Base-by-base conservation (phyloP, 495 filamentous ascomycete species). In the Hyaloscypha variabilis region DNA sequence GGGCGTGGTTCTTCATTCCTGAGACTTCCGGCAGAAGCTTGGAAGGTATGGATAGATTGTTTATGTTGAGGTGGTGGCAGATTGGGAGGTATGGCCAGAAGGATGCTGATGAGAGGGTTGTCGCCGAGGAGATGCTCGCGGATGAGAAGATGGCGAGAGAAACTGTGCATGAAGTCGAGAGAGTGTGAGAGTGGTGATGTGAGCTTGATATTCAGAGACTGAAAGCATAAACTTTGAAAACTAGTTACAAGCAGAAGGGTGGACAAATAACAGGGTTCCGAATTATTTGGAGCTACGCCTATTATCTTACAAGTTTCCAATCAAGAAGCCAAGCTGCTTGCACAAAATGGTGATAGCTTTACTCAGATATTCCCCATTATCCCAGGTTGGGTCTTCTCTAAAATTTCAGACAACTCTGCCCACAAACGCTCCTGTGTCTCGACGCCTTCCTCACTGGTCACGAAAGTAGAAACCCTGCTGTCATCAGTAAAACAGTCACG, bases 1-100 rank as follows among this genome's bases (percentile, higher is more conserved):
- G 83, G 79, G 85, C 86, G 6, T 89, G 80, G 78, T 85, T 89
- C 73, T 81, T 82, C 36, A 79, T 91, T 2, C 88, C 88, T 1
- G 89, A 91, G 78, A 92, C 88, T 4, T 86, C 83, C 19, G 85
- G 86, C 36, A 84, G 86, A 25, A 78, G 81, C 49, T 77, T 88
- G 39, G 86, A 88, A 75, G 79, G 76, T 49, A 91, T 92, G 83
- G 87, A 92, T 69, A 79, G 80, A 8, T 73, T 93, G 58, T 93
- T 93, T 63, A 53, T 30, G 13, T 36, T 63, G 13, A 49, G 28
- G 51, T 67, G 65, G 65, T 67, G 36, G 19, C 34, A 63, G 34
- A 67, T 67, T 58, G 59, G 65, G 23, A 57, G 59, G 29, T 58
- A n/a, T 28, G 65, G 59, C n/a, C 1, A 60, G 17, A 42, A 55